These are phyloP conservation scores for Emericellopsis atlantica DNA, from an alignment of 2,329 filamentous ascomycete genomes.

Conservation along the genomic window DNA sequence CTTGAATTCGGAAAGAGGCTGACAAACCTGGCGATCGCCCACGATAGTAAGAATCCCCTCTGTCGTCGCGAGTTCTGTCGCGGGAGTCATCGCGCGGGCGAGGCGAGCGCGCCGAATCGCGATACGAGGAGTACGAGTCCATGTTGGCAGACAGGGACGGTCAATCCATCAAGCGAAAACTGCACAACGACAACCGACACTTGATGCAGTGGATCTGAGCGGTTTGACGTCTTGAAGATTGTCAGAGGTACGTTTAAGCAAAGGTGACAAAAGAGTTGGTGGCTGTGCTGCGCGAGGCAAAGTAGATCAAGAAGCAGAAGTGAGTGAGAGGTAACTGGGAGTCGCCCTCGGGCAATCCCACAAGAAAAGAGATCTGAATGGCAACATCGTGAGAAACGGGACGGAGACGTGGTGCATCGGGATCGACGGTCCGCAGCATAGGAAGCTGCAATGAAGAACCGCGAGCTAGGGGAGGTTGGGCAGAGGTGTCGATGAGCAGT, in stretches of 20 bases:
- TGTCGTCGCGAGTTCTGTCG: conserved; percentile 29
- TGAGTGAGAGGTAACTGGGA: neutral
- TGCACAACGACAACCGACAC: neutral
- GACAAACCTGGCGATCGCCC: conserved; percentile 59
- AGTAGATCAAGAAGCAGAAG: neutral
- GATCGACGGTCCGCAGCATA: too few relatives aligned
- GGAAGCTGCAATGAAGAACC: too few relatives aligned
- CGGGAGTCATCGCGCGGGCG: conserved; percentile 38
- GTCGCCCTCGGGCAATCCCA: neutral
- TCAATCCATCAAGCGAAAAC: neutral
- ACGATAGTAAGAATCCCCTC: conserved; percentile 49
- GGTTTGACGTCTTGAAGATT: conserved; percentile 8
- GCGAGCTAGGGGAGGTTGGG: neutral
- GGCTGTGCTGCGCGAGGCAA: neutral
- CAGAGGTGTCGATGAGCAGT: neutral
- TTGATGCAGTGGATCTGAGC: neutral
- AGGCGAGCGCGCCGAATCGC: conserved; percentile 41
- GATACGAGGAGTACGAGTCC: conserved; percentile 42
- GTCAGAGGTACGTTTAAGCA: conserved; percentile 5
- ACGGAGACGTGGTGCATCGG: too few relatives aligned
- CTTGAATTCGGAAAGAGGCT: neutral
- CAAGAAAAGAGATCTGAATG: neutral
- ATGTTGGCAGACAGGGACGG: conserved; percentile 18
- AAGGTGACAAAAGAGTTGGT: conserved; percentile 1
- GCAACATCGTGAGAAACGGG: neutral